Evolutionary conservation across 2,329 filamentous ascomycete genomes (phyloP).

Genomic region (Calcarisporium arbuscula): DNA sequence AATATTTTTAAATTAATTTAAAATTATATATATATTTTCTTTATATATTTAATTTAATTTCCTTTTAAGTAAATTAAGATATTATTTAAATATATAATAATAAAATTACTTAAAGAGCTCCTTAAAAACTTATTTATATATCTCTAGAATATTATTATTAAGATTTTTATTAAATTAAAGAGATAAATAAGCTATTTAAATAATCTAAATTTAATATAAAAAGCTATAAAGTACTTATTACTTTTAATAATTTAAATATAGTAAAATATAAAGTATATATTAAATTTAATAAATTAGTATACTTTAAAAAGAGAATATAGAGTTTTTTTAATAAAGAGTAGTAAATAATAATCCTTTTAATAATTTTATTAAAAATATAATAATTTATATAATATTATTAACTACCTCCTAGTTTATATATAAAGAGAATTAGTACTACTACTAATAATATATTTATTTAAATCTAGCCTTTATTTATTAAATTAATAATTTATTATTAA

Average conservation of each 20-base stretch:
- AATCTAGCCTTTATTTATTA: no score
- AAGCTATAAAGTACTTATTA: not conserved
- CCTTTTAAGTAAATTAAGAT: no score
- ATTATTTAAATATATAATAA: no score
- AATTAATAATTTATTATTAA: not conserved
- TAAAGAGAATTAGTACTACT: no score
- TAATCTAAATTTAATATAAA: not conserved
- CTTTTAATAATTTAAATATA: not conserved
- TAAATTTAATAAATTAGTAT: not conserved
- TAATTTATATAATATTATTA: no score
- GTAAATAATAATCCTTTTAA: constrained; percentile 1
- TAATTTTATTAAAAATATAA: not conserved
- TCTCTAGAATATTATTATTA: no score
- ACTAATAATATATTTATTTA: no score
- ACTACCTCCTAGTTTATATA: no score
- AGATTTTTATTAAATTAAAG: not conserved
- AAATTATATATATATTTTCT: not conserved
- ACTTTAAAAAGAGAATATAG: not conserved
- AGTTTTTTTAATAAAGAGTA: no score
- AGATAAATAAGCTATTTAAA: not conserved
- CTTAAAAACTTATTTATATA: not conserved
- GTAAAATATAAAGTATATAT: not conserved
- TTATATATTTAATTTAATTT: no score
- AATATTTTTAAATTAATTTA: not conserved
- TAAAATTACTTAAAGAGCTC: not conserved